Evolutionary conservation across 2,329 filamentous ascomycete species (phyloP).

Genomic region (Coniochaeta hoffmannii): DNA sequence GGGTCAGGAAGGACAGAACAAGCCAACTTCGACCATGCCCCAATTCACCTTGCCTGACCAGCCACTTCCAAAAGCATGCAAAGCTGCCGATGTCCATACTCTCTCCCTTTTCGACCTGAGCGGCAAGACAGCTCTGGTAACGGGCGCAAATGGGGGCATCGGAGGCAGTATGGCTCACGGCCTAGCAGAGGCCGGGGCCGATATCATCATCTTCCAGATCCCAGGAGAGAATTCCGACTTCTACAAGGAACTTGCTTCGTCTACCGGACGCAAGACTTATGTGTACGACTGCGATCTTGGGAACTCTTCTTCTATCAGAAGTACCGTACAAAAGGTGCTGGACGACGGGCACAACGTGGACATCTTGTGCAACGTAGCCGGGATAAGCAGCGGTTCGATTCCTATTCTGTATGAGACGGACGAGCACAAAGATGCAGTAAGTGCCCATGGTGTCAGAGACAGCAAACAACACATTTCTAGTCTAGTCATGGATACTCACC

Average conservation of each 20-base stretch:
- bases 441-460: not conserved
- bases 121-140: constrained; percentile 3
- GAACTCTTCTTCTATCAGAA: not conserved
- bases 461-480: not conserved
- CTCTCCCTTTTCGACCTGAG: constrained; percentile 5
- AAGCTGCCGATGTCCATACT: not conserved
- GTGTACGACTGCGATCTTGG: constrained; percentile 9
- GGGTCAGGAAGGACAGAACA: not conserved
- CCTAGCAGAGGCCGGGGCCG: constrained; percentile 3
- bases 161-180: not conserved
- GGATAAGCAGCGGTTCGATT: constrained; percentile 10
- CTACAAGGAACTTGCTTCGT: constrained; percentile 1
- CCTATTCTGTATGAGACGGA: constrained; percentile 11
- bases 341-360: constrained; percentile 9
- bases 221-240: constrained; percentile 10
- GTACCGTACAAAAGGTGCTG: constrained; percentile 4
- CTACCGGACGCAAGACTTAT: constrained; percentile 3
- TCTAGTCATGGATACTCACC: not conserved
- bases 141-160: constrained; percentile 2
- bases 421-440: constrained; percentile 8
- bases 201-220: constrained; percentile 9
- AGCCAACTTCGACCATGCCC: not conserved
- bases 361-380: constrained; percentile 13
- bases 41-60: not conserved
- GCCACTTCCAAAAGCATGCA: not conserved